Percentiles rank a stretch among this genome's conserved stretches.
phyloP scores from a whole-genome alignment of 2,329 filamentous ascomycete species.

The Fusarium haematococcum region DNA sequence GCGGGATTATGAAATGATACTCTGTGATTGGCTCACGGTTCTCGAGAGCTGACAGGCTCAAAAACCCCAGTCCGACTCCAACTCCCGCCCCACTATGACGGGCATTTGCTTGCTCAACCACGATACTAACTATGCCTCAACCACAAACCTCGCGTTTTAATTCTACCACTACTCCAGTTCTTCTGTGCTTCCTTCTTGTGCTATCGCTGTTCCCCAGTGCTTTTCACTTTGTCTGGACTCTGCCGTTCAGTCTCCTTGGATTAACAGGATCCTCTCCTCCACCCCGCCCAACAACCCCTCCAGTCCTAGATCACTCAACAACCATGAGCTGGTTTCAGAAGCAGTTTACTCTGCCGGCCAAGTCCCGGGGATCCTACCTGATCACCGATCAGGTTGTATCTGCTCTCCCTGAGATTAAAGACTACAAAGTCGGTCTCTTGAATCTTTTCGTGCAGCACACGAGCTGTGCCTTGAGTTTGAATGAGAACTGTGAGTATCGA shows the following conservation, averaged over 20 bases:
- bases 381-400: slow-evolving; percentile 81
- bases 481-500: slow-evolving; percentile 81
- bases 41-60: slow-evolving; percentile 13
- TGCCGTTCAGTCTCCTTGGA: slow-evolving; percentile 58
- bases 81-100: slow-evolving; percentile 47
- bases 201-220: slow-evolving; percentile 63
- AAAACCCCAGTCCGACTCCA: slow-evolving; percentile 22
- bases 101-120: slow-evolving; percentile 27
- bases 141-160: slow-evolving; percentile 55
- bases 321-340: slow-evolving; percentile 87
- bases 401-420: slow-evolving; percentile 80
- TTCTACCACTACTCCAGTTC: slow-evolving; percentile 54
- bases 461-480: slow-evolving; percentile 87
- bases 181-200: slow-evolving; percentile 62
- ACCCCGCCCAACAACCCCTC: slow-evolving; percentile 47
- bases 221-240: slow-evolving; percentile 64
- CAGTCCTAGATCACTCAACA: slow-evolving; percentile 38
- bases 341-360: slow-evolving; percentile 80
- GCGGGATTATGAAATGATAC: slow-evolving; percentile 34
- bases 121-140: slow-evolving; percentile 54
- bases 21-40: slow-evolving; percentile 26
- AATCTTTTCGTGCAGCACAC: slow-evolving; percentile 97
- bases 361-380: slow-evolving; percentile 87
- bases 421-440: slow-evolving; percentile 87
- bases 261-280: slow-evolving; percentile 45